Evolutionary conservation across 1,284 basidiomycete genomes (phyloP), one percentile per base, ranked within the genome.

Genomic region (Puccinia polysora): DNA sequence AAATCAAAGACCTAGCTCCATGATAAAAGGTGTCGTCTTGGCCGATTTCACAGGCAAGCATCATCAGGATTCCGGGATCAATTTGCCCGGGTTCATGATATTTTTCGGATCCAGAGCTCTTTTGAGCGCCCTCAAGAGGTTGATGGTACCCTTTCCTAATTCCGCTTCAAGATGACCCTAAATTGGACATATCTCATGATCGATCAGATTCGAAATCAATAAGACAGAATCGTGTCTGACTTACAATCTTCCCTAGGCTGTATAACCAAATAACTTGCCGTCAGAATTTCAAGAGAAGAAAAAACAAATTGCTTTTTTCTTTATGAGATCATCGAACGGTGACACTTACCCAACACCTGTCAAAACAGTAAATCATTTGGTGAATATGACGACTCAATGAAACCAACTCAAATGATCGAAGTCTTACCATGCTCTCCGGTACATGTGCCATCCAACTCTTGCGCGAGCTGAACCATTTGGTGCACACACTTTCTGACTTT

Each of bases 361-460:
- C 8, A 52, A 25, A 25, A 4, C 4, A 12, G 50, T 52, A 52
- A 52, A 28, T 4, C 4, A 4, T 23, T 20, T 10, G 50, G 15
- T n/a, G 2, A n/a, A 58, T 18, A 4, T n/a, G n/a, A 4, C 10
- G 34, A 12, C 3, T 18, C 7, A 23, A 23, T 5, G n/a, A 58
- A 2, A 23, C 34, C 12, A 49, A 20, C n/a, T 23, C 20, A 25
- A 50, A 50, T 50, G 8, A 30, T 32, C n/a, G 23, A 67, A 77
- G 65, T 28, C 78, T 75, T 0, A 67, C 65, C 65, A 72, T 79
- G 78, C 68, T 80, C 78, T 40, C 79, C 80, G 2, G 82, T 82
- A 75, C 82, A 83, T 1, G 83, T 83, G 0, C 83, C 83, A 20
- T 80, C 81, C 15, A 83, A 77, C 23, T 78, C 75, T 74, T 82